Conservation (phyloP, 2,329 filamentous ascomycete genomes). For the Cryoendolithus antarcticus region DNA sequence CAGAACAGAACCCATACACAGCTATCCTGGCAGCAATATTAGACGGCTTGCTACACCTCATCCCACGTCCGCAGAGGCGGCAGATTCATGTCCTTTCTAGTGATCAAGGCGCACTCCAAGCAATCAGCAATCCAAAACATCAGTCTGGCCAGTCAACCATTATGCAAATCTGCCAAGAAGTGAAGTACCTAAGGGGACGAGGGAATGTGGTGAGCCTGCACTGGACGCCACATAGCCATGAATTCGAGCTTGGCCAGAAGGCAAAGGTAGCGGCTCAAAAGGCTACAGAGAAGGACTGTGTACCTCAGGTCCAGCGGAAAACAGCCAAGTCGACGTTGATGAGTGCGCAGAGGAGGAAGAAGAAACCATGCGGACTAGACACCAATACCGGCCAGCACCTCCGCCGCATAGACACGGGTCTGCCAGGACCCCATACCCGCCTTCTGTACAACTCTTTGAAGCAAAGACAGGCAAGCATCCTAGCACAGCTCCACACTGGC, state of each 20-base stretch:
- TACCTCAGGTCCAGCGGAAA: no score
- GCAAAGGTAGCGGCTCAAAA: conserved; percentile 1
- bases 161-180: not conserved
- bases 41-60: not conserved
- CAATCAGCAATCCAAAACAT: not conserved
- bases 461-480: not conserved
- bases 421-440: conserved; percentile 1
- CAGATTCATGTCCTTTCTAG: not conserved
- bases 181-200: not conserved
- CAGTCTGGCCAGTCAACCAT: not conserved
- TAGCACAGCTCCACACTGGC: not conserved
- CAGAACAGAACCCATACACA: not conserved
- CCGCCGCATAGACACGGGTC: conserved; percentile 1
- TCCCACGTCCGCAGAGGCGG: not conserved
- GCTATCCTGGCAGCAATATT: conserved; percentile 1
- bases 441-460: conserved; percentile 1
- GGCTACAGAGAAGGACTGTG: conserved; percentile 2
- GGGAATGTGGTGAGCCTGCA: not conserved
- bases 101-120: not conserved
- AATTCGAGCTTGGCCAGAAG: not conserved
- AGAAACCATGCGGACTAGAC: not conserved
- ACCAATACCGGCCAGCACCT: not conserved
- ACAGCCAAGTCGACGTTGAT: not conserved
- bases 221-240: not conserved
- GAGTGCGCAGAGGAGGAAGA: not conserved